Conservation (phyloP, 164 flowering plant species). For the Pachysandra terminalis region DNA sequence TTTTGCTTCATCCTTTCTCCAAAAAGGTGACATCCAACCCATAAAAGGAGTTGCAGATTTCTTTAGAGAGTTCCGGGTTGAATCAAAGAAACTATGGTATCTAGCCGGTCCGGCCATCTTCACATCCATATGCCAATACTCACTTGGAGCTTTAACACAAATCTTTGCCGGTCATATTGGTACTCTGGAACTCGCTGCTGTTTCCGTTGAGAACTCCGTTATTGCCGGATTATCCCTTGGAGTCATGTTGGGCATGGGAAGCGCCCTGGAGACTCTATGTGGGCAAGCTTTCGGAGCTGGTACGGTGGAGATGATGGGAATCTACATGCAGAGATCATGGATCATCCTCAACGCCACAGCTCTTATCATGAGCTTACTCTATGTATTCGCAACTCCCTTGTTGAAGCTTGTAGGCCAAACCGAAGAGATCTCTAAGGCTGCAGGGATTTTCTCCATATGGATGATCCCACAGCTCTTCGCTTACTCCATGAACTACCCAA, state of each 20-base stretch:
- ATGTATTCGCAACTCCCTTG: conserved; percentile 47
- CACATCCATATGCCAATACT: too few species aligned
- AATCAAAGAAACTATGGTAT: conserved; percentile 60
- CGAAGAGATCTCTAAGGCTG: too few species aligned
- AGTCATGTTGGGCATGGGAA: too few species aligned
- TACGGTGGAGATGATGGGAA: conserved; percentile 61
- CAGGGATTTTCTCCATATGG: too few species aligned
- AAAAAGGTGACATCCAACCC: conserved; percentile 15
- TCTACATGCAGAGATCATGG: too few species aligned
- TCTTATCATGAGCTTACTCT: conserved; percentile 26
- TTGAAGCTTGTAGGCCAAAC: conserved; percentile 51
- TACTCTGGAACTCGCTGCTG: conserved; percentile 65
- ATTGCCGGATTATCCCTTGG: too few species aligned
- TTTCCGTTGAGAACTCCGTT: conserved; percentile 72
- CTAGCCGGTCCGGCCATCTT: too few species aligned
- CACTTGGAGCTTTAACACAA: conserved; percentile 72
- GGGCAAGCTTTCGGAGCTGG: conserved; percentile 90
- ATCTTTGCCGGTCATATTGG: too few species aligned
- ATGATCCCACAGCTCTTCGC: too few species aligned
- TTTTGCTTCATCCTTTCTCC: conserved; percentile 10
- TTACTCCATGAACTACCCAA: conserved; percentile 59
- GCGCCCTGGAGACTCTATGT: conserved; percentile 84
- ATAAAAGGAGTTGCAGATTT: too few species aligned
- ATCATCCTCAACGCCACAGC: too few species aligned
- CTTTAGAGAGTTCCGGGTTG: conserved; percentile 31